These are phyloP conservation scores for Monilinia polystroma DNA, from an alignment of 2,329 filamentous ascomycete genomes.

Conservation along the genomic window DNA sequence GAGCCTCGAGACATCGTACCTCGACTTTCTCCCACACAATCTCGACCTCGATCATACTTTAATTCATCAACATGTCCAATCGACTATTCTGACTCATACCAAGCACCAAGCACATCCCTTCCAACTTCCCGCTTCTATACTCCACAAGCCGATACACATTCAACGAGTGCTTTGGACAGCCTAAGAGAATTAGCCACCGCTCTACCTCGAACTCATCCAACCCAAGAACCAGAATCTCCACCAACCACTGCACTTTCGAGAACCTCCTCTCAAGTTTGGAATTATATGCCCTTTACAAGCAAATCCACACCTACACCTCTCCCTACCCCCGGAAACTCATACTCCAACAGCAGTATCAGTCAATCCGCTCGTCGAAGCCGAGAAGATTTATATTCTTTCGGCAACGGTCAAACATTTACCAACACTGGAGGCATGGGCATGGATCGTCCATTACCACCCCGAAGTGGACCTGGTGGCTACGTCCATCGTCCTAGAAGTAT, in stretches of 20 bases:
- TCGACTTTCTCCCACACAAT: constrained; percentile 61
- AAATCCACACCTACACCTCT: constrained; percentile 33
- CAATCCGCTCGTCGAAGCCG: constrained; percentile 29
- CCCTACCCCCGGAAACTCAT: constrained; percentile 34
- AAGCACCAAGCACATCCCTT: constrained; percentile 44
- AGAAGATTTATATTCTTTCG: constrained; percentile 34
- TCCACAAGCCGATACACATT: constrained; percentile 23
- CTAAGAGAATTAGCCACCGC: constrained; percentile 37
- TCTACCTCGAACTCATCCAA: constrained; percentile 29
- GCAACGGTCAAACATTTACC: constrained; percentile 40
- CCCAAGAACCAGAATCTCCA: constrained; percentile 22
- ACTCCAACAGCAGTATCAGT: constrained; percentile 27
- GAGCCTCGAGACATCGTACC: constrained; percentile 63
- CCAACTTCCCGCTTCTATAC: constrained; percentile 32
- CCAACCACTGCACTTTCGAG: constrained; percentile 29
- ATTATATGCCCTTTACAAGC: constrained; percentile 38
- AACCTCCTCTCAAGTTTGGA: constrained; percentile 35
- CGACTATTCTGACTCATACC: constrained; percentile 31
- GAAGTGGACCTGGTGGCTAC: constrained; percentile 50
- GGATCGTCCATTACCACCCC: constrained; percentile 57
- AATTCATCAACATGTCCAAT: constrained; percentile 42
- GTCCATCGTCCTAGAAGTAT: constrained; percentile 60
- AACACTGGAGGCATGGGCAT: constrained; percentile 41
- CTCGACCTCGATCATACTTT: constrained; percentile 58
- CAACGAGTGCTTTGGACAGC: constrained; percentile 34